Conservation (phyloP, 1,139 yeast genomes). For the Lodderomyces elongisporus region DNA sequence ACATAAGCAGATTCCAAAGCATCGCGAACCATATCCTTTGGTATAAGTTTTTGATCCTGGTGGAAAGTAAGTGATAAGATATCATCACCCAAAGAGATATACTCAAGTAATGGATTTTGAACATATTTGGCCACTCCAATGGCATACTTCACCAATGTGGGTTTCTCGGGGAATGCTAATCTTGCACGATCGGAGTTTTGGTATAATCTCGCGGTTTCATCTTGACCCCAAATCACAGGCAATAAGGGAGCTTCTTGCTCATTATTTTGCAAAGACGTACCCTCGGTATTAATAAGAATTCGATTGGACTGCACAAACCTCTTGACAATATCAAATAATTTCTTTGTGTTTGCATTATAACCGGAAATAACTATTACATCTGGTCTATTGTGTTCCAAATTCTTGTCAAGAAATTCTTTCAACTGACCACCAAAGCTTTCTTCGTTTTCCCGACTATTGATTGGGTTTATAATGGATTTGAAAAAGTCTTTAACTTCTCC, state of each 20-base stretch:
- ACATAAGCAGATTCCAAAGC: conserved; percentile 82
- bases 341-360: conserved; percentile 67
- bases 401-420: conserved; percentile 38
- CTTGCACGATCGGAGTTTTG: conserved; percentile 76
- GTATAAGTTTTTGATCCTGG: conserved; percentile 67
- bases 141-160: conserved; percentile 78
- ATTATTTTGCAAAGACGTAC: conserved; percentile 20
- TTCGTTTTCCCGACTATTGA: conserved; percentile 47
- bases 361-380: conserved; percentile 92
- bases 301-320: conserved; percentile 56
- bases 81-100: conserved; percentile 73
- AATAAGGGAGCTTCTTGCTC: conserved; percentile 41
- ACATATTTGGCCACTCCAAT: conserved; percentile 86
- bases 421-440: conserved; percentile 53
- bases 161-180: conserved; percentile 81
- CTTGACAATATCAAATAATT: conserved; percentile 52
- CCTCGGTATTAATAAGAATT: conserved; percentile 52
- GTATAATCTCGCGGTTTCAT: conserved; percentile 87
- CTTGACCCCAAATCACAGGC: conserved; percentile 77
- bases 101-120: conserved; percentile 88
- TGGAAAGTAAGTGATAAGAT: conserved; percentile 68
- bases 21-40: conserved; percentile 57
- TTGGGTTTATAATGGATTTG: conserved; percentile 75
- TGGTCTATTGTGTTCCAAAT: conserved; percentile 45
- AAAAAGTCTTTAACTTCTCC: conserved; percentile 74